Evolutionary conservation across 2,329 filamentous ascomycete genomes (phyloP).

Genomic region (Exophiala sideris): DNA sequence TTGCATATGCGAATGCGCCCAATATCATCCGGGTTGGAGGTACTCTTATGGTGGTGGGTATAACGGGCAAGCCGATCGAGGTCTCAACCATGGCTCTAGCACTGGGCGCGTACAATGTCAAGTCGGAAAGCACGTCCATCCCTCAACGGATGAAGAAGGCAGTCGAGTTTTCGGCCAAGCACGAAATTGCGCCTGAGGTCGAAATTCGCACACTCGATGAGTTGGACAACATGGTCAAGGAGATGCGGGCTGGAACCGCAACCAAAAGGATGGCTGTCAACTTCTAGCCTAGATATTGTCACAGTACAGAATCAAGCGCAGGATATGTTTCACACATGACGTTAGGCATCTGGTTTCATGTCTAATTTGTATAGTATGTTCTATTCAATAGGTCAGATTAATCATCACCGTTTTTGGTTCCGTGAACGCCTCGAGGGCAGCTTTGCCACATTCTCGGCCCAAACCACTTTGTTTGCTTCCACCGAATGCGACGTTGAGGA

Average conservation of each 20-base stretch:
- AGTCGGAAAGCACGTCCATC: not conserved
- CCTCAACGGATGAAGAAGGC: not conserved
- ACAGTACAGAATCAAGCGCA: too few relatives aligned
- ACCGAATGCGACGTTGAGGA: constrained; percentile 38
- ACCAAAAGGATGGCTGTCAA: not conserved
- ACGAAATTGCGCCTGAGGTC: not conserved
- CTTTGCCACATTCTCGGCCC: constrained; percentile 45
- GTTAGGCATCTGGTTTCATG: too few relatives aligned
- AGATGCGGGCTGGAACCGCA: not conserved
- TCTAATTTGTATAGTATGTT: too few relatives aligned
- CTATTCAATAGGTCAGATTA: constrained; percentile 21
- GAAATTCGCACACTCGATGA: not conserved
- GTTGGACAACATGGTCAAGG: not conserved
- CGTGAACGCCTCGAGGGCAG: constrained; percentile 37
- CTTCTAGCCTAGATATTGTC: not conserved
- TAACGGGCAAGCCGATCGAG: not conserved
- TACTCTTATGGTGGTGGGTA: not conserved
- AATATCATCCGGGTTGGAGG: not conserved
- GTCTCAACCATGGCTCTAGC: not conserved
- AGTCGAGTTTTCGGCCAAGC: not conserved
- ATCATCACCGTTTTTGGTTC: constrained; percentile 39
- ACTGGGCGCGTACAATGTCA: not conserved
- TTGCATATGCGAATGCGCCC: not conserved
- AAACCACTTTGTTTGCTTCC: constrained; percentile 47
- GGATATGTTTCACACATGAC: too few relatives aligned